These are phyloP conservation scores for Avena insularis DNA, from an alignment of 176 grass and related monocot genomes.

Conservation along the genomic window DNA sequence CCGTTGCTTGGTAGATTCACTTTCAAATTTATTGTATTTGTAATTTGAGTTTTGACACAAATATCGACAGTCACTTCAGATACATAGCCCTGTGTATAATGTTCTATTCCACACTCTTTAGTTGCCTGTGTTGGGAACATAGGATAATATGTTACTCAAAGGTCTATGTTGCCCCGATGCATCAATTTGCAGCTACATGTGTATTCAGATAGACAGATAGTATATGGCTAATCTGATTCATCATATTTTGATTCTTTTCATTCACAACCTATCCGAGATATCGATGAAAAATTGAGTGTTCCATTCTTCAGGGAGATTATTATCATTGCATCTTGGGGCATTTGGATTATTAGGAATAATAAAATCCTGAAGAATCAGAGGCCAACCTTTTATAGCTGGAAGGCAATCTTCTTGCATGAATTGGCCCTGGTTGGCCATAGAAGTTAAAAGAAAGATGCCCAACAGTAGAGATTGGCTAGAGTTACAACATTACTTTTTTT, in stretches of 20 bases:
- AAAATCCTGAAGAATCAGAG: neutral
- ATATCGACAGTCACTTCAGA: conserved; percentile 9
- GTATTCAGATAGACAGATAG: conserved; percentile 9
- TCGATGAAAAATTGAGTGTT: neutral
- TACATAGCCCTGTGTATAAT: conserved; percentile 7
- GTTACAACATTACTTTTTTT: neutral
- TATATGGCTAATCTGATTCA: neutral
- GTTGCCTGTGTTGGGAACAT: neutral
- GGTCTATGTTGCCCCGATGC: neutral
- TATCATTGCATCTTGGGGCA: neutral
- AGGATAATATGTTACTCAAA: conserved; percentile 5
- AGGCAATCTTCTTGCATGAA: neutral
- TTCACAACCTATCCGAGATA: conserved; percentile 14
- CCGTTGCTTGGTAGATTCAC: conserved; percentile 39
- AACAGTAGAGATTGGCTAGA: neutral
- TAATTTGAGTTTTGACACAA: conserved; percentile 21
- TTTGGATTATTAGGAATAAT: neutral
- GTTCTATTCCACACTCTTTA: conserved; percentile 22
- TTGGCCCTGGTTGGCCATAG: neutral
- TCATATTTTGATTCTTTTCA: neutral
- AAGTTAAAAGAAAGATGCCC: neutral
- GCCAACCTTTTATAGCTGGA: neutral
- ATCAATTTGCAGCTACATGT: neutral
- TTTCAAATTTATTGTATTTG: conserved; percentile 11
- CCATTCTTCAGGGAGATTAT: conserved; percentile 4